These are phyloP conservation scores for Serendipita vermifera DNA, from an alignment of 768 basidiomycete species.

Conservation along the genomic window DNA sequence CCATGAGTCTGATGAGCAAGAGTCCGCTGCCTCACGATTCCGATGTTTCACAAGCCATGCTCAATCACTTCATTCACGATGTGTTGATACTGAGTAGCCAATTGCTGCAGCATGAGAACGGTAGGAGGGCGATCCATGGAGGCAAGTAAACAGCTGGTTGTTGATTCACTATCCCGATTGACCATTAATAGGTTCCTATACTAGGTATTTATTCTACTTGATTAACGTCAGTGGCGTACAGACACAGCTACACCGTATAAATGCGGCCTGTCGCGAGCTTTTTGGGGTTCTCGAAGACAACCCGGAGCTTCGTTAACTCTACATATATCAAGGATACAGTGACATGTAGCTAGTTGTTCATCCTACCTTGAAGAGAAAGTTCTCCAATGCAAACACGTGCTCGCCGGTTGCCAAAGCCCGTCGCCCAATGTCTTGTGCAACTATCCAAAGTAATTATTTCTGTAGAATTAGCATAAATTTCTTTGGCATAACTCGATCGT, in stretches of 20 bases:
- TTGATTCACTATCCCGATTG: no score
- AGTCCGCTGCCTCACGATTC: constrained; percentile 17
- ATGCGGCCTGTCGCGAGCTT: constrained; percentile 16
- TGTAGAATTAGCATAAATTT: no score
- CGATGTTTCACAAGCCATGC: background rate
- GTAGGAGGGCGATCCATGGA: constrained; percentile 12
- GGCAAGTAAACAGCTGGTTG: constrained; percentile 18
- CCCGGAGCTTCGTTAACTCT: background rate
- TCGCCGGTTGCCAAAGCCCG: no score
- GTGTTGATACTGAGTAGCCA: constrained; percentile 16
- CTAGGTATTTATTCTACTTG: constrained; percentile 16
- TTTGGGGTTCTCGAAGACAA: constrained; percentile 19
- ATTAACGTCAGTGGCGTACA: constrained; percentile 10
- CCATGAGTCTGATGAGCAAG: constrained; percentile 18
- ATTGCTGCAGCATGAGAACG: constrained; percentile 17
- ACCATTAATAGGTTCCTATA: no score
- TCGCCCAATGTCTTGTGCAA: no score
- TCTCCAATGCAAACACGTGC: no score
- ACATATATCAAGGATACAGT: no score
- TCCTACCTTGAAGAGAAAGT: no score
- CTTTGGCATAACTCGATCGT: no score
- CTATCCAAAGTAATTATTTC: no score
- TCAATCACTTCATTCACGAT: constrained; percentile 15
- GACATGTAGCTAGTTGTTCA: no score
- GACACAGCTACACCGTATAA: constrained; percentile 12